A percentile compares a stretch with the other conserved stretches of the same genome.
Evolutionary conservation across 257 asterid species (phyloP).

Genomic region (Verbascum thapsus): DNA sequence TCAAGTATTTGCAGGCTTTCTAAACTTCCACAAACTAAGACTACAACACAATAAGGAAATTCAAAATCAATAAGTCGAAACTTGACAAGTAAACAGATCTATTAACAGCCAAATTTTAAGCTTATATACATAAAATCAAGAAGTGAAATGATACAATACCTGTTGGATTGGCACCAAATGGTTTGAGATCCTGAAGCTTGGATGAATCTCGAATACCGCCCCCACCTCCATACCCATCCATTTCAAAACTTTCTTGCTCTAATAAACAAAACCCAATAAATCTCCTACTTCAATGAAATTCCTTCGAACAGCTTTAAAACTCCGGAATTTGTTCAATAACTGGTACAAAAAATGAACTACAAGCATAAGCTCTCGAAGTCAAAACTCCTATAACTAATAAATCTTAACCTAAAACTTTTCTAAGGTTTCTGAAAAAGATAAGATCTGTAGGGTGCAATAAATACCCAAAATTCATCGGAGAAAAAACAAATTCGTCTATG

Average conservation of each 20-base stretch:
- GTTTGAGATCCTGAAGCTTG: slow-evolving; percentile 52
- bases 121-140: slow-evolving; percentile 21
- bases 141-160: slow-evolving; percentile 42
- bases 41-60: slow-evolving; percentile 4
- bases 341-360: slow-evolving; percentile 21
- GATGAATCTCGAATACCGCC: slow-evolving; percentile 42
- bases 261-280: slow-evolving; percentile 25
- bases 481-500: background rate
- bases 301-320: slow-evolving; percentile 23
- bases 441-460: slow-evolving; percentile 35
- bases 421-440: slow-evolving; percentile 43
- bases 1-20: background rate
- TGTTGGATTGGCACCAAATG: slow-evolving; percentile 61
- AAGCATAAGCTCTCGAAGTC: slow-evolving; percentile 23
- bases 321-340: slow-evolving; percentile 27
- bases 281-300: background rate
- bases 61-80: slow-evolving; percentile 8
- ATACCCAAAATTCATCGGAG: slow-evolving; percentile 21
- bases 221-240: slow-evolving; percentile 76
- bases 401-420: slow-evolving; percentile 17
- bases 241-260: slow-evolving; percentile 37
- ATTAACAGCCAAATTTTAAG: slow-evolving; percentile 24
- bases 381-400: slow-evolving; percentile 36
- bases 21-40: slow-evolving; percentile 7
- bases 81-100: slow-evolving; percentile 28